Conservation (phyloP, 108 stramenopile genomes). For the Nitzschia sp. region DNA sequence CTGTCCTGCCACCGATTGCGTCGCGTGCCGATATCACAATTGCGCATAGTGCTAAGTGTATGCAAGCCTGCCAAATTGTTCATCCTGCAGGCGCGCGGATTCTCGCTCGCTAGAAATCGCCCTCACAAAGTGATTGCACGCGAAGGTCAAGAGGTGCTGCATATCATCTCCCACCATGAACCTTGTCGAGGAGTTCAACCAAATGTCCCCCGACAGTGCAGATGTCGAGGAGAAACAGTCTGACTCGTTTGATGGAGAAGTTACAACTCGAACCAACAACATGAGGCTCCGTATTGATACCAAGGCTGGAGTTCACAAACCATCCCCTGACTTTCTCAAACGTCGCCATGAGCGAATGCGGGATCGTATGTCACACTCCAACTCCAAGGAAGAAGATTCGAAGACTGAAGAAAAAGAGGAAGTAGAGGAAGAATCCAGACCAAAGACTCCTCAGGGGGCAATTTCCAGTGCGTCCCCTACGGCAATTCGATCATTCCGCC, state of each 20-base stretch:
- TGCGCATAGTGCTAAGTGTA: too few relatives aligned
- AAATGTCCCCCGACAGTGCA: too few relatives aligned
- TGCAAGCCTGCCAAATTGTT: too few relatives aligned
- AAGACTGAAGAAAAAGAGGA: neutral
- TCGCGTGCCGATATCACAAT: too few relatives aligned
- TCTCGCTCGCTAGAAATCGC: too few relatives aligned
- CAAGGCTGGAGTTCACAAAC: neutral
- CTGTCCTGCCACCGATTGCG: too few relatives aligned
- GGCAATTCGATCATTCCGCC: constrained; percentile 18
- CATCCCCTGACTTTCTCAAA: constrained; percentile 11
- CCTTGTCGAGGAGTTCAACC: too few relatives aligned
- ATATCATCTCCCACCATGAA: too few relatives aligned
- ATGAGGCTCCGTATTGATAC: neutral
- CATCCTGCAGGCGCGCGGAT: too few relatives aligned
- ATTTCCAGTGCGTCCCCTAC: constrained; percentile 9
- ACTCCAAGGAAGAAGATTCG: neutral
- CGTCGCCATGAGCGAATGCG: constrained; percentile 18
- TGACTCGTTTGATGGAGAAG: neutral
- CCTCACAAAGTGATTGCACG: too few relatives aligned
- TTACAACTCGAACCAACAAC: neutral
- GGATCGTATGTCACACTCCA: neutral
- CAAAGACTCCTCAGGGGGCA: neutral
- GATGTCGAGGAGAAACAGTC: neutral
- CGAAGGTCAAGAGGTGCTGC: too few relatives aligned
- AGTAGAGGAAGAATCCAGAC: neutral